These are phyloP conservation scores for Zasmidium angulare DNA, from an alignment of 2,329 filamentous ascomycete species.

Conservation along the genomic window DNA sequence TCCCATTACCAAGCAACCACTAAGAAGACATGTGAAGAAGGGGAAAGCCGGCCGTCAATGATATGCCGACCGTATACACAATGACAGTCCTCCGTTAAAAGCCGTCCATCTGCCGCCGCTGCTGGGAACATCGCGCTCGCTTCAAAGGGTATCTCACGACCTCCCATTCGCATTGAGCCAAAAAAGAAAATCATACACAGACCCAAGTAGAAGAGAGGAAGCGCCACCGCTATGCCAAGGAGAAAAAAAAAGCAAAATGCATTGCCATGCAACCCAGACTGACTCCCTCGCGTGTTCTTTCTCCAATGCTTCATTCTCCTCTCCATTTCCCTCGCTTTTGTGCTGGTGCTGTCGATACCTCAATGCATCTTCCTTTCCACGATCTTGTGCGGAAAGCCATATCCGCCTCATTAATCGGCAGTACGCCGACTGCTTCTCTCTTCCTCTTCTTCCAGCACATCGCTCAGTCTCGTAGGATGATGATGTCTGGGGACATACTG, in stretches of 20 bases:
- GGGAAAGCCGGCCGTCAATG: background rate
- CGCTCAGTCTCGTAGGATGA: conserved; percentile 83
- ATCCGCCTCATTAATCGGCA: background rate
- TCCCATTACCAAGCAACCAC: too few species aligned
- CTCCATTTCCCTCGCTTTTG: background rate
- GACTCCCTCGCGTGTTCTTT: too few species aligned
- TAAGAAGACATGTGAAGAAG: too few species aligned
- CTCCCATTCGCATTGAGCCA: background rate
- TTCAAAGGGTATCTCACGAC: background rate
- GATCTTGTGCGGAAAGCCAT: background rate
- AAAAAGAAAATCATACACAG: background rate
- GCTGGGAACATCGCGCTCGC: background rate
- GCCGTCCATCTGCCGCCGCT: too few species aligned
- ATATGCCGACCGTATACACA: background rate
- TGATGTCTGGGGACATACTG: conserved; percentile 60
- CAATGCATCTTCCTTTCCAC: too few species aligned
- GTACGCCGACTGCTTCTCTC: conserved; percentile 37
- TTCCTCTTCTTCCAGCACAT: conserved; percentile 85
- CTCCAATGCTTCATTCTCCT: background rate
- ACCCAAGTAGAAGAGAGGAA: background rate
- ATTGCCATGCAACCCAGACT: background rate
- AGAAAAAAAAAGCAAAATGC: background rate
- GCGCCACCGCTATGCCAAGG: background rate
- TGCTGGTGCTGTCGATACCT: background rate
- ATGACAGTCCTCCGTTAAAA: background rate